Evolutionary conservation across 441 rosid species (phyloP).

Genomic region (Metrosideros polymorpha): DNA sequence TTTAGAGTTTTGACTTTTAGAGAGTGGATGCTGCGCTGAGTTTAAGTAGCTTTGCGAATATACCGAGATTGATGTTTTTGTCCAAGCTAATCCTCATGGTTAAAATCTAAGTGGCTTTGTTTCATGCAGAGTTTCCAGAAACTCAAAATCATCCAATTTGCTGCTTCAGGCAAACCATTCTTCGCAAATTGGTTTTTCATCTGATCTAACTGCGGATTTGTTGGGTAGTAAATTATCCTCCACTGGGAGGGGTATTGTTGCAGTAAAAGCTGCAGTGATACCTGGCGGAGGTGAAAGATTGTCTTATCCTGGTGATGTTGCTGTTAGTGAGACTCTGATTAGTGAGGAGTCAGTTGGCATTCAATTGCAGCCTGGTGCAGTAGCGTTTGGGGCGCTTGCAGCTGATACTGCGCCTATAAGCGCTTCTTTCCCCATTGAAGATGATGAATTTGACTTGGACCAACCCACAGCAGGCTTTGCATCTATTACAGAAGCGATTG

Average conservation of each 20-base stretch:
- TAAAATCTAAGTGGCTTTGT: neutral
- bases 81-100: neutral
- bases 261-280: constrained; percentile 38
- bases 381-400: constrained; percentile 33
- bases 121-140: constrained; percentile 24
- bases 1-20: neutral
- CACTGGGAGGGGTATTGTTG: constrained; percentile 24
- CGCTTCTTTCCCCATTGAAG: constrained; percentile 33
- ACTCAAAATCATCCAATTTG: constrained; percentile 30
- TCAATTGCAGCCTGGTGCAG: constrained; percentile 29
- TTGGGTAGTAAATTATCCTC: constrained; percentile 21
- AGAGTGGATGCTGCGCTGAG: neutral
- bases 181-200: constrained; percentile 13
- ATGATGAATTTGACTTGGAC: constrained; percentile 67
- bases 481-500: constrained; percentile 78
- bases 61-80: neutral
- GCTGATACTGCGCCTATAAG: constrained; percentile 34
- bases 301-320: constrained; percentile 27
- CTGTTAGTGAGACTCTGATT: constrained; percentile 14
- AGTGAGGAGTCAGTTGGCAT: constrained; percentile 16
- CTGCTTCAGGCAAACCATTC: constrained; percentile 14
- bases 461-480: constrained; percentile 66
- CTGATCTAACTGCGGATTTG: constrained; percentile 10
- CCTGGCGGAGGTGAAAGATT: constrained; percentile 56
- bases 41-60: neutral